These are phyloP conservation scores for Curvularia hawaiiensis DNA, from an alignment of 2,329 filamentous ascomycete genomes.

Conservation along the genomic window DNA sequence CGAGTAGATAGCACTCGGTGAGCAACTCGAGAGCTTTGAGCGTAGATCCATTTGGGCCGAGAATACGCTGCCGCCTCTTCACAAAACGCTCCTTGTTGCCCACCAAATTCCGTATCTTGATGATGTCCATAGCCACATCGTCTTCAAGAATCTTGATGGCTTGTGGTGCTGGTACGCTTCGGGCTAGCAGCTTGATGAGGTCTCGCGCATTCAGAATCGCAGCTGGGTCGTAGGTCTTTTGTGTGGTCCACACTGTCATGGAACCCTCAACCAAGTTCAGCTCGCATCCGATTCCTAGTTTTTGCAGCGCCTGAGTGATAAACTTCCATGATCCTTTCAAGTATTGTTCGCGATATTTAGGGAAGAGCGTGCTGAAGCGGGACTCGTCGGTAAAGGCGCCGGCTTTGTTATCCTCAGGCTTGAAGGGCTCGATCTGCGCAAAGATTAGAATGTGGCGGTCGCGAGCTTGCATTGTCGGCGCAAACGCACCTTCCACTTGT, in stretches of 20 bases:
- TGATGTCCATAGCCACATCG: conserved; percentile 88
- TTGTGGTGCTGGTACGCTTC: conserved; percentile 84
- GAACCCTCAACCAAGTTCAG: conserved; percentile 93
- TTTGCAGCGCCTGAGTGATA: conserved; percentile 84
- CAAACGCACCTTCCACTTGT: conserved; percentile 81
- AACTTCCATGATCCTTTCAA: conserved; percentile 92
- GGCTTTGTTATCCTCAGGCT: conserved; percentile 79
- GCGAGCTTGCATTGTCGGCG: not conserved
- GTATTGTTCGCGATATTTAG: conserved; percentile 95
- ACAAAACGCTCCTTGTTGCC: conserved; percentile 95
- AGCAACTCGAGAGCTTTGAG: conserved; percentile 93
- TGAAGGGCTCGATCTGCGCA: conserved; percentile 76
- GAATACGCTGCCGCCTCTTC: conserved; percentile 88
- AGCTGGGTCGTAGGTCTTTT: conserved; percentile 89
- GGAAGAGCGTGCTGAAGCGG: conserved; percentile 84
- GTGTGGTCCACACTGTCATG: conserved; percentile 95
- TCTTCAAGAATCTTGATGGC: conserved; percentile 95
- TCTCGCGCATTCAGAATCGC: conserved; percentile 93
- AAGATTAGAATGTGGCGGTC: conserved; percentile 3
- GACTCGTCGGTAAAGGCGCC: conserved; percentile 94
- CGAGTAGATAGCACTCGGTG: conserved; percentile 85
- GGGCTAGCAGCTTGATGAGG: conserved; percentile 87
- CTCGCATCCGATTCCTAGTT: conserved; percentile 85
- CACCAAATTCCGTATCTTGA: conserved; percentile 91
- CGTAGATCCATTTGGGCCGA: conserved; percentile 89